A percentile compares a stretch with the other conserved stretches of the same genome.
These are phyloP conservation scores for Fusarium haematococcum DNA, from an alignment of 2,329 filamentous ascomycete species.

Conservation along the genomic window DNA sequence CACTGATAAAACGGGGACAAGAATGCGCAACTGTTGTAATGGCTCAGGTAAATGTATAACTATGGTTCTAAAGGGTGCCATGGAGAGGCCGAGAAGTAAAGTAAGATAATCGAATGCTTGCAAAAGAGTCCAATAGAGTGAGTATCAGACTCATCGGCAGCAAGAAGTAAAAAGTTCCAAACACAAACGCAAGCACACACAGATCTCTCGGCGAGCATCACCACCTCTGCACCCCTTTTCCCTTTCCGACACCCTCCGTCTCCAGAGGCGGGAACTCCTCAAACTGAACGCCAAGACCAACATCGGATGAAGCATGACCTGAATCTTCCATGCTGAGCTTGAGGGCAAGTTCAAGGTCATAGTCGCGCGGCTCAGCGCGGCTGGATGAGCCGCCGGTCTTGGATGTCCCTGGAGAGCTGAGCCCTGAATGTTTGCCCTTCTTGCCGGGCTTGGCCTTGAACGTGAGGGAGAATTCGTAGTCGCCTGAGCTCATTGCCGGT, in stretches of 20 bases:
- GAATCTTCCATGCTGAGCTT: constrained; percentile 70
- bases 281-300: constrained; percentile 26
- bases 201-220: constrained; percentile 24
- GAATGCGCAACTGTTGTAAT: not conserved
- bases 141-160: not conserved
- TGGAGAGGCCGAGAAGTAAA: not conserved
- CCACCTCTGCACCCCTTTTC: constrained; percentile 51
- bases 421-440: constrained; percentile 53
- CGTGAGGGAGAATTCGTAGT: constrained; percentile 64
- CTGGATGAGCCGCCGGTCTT: constrained; percentile 42
- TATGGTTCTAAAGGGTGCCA: not conserved
- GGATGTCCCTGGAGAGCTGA: constrained; percentile 51
- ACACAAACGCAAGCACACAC: constrained; percentile 2
- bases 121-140: not conserved
- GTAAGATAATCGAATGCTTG: not conserved
- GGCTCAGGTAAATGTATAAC: not conserved
- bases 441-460: constrained; percentile 57
- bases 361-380: constrained; percentile 53
- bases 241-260: constrained; percentile 58
- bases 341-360: constrained; percentile 71
- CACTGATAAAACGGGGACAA: not conserved
- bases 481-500: constrained; percentile 58
- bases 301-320: constrained; percentile 38
- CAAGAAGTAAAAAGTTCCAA: not conserved
- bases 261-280: constrained; percentile 58